Evolutionary conservation across 192 early-diverging fungal species (phyloP).

Genomic region (Funneliformis geosporum): DNA sequence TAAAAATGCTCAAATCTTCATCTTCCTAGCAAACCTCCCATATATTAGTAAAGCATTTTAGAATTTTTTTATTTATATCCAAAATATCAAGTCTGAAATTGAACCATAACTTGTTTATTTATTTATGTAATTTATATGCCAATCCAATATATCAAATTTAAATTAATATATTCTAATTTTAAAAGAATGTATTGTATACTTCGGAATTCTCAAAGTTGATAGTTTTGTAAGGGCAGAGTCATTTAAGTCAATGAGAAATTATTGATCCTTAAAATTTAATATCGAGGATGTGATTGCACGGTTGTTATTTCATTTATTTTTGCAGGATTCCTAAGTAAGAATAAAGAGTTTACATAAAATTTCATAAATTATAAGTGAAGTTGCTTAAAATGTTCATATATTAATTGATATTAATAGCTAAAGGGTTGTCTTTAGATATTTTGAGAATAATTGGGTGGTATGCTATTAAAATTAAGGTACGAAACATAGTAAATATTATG

Average conservation of each 20-base stretch:
- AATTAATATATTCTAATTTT: constrained; percentile 5
- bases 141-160: neutral
- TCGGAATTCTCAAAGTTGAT: constrained; percentile 42
- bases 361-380: neutral
- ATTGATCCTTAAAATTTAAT: constrained; percentile 41
- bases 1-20: too few relatives aligned
- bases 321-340: neutral
- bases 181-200: constrained; percentile 36
- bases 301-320: neutral
- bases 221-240: constrained; percentile 39
- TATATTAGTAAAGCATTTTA: constrained; percentile 37
- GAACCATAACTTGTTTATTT: constrained; percentile 24
- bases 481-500: too few relatives aligned
- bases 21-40: constrained; percentile 28
- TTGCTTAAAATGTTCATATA: neutral
- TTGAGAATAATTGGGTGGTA: too few relatives aligned
- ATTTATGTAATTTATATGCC: neutral
- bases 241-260: constrained; percentile 37
- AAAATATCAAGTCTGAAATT: constrained; percentile 34
- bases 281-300: constrained; percentile 35
- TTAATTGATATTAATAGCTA: constrained; percentile 31
- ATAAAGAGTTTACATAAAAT: constrained; percentile 5
- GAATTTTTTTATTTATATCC: constrained; percentile 50
- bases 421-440: constrained; percentile 44
- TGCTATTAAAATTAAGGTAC: too few relatives aligned